Evolutionary conservation across 148 eudicot species (phyloP).

Genomic region (Drosera capensis): DNA sequence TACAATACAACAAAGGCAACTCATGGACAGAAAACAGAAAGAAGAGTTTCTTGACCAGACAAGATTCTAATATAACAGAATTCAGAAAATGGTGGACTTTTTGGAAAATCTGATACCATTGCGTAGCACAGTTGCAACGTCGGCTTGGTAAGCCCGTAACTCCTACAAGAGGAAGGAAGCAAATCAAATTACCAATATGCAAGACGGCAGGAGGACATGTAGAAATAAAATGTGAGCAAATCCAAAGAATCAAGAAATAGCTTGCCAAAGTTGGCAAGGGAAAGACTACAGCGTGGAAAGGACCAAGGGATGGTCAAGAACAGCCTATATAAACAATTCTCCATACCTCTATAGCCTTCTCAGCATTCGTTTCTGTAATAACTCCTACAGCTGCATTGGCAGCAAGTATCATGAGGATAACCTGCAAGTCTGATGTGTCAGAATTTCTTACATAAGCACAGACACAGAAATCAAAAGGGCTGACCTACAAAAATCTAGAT

Average conservation of each 20-base stretch:
- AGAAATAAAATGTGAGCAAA: too few species aligned
- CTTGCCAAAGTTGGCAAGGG: too few species aligned
- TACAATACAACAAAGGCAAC: background rate
- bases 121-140: slow-evolving; percentile 87
- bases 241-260: too few species aligned
- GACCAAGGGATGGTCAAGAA: too few species aligned
- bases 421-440: slow-evolving; percentile 27
- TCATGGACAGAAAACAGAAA: background rate
- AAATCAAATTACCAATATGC: slow-evolving; percentile 1
- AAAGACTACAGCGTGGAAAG: too few species aligned
- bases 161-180: slow-evolving; percentile 32
- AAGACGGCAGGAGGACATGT: slow-evolving; percentile 3
- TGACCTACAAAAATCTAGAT: too few species aligned
- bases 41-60: too few species aligned
- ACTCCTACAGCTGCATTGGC: slow-evolving; percentile 99
- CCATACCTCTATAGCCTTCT: slow-evolving; percentile 95
- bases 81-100: background rate
- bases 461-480: background rate
- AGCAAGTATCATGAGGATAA: slow-evolving; percentile 91
- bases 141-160: slow-evolving; percentile 98
- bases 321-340: too few species aligned
- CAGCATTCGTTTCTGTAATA: slow-evolving; percentile 98
- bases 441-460: background rate
- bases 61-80: background rate
- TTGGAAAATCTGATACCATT: slow-evolving; percentile 33